Conservation (phyloP, 768 basidiomycete species). For the Podaxis pistillaris region DNA sequence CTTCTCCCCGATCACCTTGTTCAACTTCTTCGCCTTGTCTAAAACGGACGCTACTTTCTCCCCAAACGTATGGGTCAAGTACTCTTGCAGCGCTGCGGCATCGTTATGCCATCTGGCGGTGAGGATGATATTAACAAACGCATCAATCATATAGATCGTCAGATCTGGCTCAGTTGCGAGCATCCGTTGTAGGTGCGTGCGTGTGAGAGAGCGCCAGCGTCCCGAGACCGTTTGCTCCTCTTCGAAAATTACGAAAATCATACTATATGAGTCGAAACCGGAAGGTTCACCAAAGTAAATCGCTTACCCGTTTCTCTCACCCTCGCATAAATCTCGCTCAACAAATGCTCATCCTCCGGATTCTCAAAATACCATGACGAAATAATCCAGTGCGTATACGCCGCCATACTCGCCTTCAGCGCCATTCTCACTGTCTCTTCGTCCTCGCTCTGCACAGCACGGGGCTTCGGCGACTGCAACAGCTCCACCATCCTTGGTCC, state of each 20-base stretch:
- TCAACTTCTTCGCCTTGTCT: slow-evolving; percentile 45
- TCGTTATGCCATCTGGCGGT: slow-evolving; percentile 26
- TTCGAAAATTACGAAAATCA: slow-evolving; percentile 18
- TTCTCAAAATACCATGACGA: slow-evolving; percentile 51
- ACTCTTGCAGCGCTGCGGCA: slow-evolving; percentile 30
- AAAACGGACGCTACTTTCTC: slow-evolving; percentile 42
- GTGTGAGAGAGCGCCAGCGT: slow-evolving; percentile 55
- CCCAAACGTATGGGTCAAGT: slow-evolving; percentile 41
- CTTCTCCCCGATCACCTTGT: slow-evolving; percentile 58
- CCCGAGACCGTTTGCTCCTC: slow-evolving; percentile 54
- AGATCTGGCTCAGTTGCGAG: slow-evolving; percentile 35
- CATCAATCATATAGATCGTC: slow-evolving; percentile 34
- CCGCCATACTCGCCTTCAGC: slow-evolving; percentile 42
- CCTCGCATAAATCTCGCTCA: slow-evolving; percentile 37
- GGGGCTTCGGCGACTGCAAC: slow-evolving; percentile 25
- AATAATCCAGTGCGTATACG: slow-evolving; percentile 49
- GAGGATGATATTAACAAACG: slow-evolving; percentile 42
- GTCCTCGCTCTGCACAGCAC: not conserved
- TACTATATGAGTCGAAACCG: not conserved
- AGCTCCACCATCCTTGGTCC: slow-evolving; percentile 38
- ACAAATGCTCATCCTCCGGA: slow-evolving; percentile 44
- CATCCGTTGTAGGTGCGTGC: slow-evolving; percentile 41
- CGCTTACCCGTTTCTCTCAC: slow-evolving; percentile 43
- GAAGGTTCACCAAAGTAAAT: not conserved
- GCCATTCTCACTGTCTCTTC: slow-evolving; percentile 35